Base-by-base conservation (phyloP, 495 filamentous ascomycete species). In the Aspergillus baeticus region DNA sequence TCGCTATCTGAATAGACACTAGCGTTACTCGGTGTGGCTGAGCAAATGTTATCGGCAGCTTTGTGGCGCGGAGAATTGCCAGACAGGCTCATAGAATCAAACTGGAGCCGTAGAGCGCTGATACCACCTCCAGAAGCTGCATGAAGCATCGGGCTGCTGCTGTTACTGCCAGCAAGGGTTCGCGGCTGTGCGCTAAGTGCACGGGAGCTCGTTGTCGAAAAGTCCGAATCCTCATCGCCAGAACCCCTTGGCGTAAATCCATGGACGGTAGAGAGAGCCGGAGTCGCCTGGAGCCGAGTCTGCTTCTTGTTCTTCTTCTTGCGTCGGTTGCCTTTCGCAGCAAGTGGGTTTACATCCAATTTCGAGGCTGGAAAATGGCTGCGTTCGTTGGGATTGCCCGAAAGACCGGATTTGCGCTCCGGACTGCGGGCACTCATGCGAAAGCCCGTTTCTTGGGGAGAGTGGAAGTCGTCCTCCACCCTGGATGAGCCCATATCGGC, bases 201-300 rank as follows among this genome's bases (percentile, higher is more conserved):
- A n/a, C 76, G 75, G 11, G 82, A 80, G 55, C 71, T 80, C 7
- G 73, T 66, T 11, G 69, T 63, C 20, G 85, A 87, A 58, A 81
- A 82, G 67, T 94, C 91, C 13, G 88, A 91, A 55, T 94, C 91
- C 64, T 96, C 92, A 61, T 92, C 90, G 37, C 82, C 89, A 45
- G 91, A 94, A 17, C 82, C 83, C n/a, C 81, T 74, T n/a, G 91
- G 89, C n/a, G 88, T 92, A 63, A 95, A 93, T 6, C 91, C 91
- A 63, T 84, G 86, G 39, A 92, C 84, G 34, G 87, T 89, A 26
- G 80, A 87, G 57, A 85, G 74, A 38, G 91, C 90, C 37, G 84
- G 82, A 34, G 81, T 75, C 22, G 80, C 82, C 54, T 73, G 63
- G 10, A 66, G 66, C 18, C 35, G 36, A 17, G 53, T 21, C 57